These are phyloP conservation scores for Biscutella laevigata DNA, from an alignment of 441 rosid genomes.

Conservation along the genomic window DNA sequence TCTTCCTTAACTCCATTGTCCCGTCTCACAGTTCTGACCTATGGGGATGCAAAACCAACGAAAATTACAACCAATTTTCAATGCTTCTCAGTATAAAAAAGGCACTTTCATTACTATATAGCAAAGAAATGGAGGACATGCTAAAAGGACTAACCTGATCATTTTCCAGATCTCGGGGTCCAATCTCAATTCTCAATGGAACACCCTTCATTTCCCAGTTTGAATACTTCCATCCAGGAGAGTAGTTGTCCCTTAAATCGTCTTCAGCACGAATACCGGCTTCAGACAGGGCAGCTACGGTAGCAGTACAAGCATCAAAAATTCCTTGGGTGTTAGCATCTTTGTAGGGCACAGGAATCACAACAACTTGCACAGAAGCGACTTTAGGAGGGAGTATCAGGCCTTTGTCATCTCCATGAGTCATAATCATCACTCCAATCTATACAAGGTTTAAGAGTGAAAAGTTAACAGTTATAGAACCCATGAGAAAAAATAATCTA, in stretches of 20 bases:
- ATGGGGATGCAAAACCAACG: constrained; percentile 11
- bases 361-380: constrained; percentile 77
- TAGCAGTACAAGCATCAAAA: constrained; percentile 71
- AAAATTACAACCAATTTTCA: not conserved
- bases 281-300: constrained; percentile 46
- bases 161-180: constrained; percentile 82
- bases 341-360: constrained; percentile 89
- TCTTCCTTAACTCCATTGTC: constrained; percentile 72
- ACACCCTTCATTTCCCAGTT: constrained; percentile 99
- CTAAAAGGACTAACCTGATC: constrained; percentile 48
- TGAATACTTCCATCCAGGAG: constrained; percentile 99
- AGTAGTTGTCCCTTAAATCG: constrained; percentile 82
- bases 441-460: constrained; percentile 19
- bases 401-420: constrained; percentile 70
- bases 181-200: constrained; percentile 93
- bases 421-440: constrained; percentile 99
- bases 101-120: not conserved
- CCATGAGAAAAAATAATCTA: not conserved
- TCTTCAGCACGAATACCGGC: constrained; percentile 85
- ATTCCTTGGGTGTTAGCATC: constrained; percentile 82
- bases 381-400: constrained; percentile 76
- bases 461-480: not conserved
- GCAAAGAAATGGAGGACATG: not conserved
- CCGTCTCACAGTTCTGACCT: constrained; percentile 91
- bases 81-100: not conserved